Conservation (phyloP, 2,329 filamentous ascomycete species). For the Diplocarpon rosae region DNA sequence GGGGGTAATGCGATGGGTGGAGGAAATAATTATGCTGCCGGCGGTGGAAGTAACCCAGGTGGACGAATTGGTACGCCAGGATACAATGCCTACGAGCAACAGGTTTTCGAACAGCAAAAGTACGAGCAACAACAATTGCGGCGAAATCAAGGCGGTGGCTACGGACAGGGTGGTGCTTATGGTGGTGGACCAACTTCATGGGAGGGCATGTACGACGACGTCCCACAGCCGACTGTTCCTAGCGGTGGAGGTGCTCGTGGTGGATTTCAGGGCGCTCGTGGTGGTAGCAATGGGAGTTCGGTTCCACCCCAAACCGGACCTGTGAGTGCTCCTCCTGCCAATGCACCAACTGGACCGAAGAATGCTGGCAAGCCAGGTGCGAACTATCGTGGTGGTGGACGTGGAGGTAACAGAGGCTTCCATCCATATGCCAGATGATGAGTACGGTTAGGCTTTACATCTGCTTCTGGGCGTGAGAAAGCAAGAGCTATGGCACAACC, state of each 20-base stretch:
- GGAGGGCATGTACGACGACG: slow-evolving; percentile 98
- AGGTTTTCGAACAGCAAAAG: slow-evolving; percentile 68
- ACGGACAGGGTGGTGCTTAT: slow-evolving; percentile 28
- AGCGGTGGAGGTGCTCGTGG: slow-evolving; percentile 33
- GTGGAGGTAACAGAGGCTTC: slow-evolving; percentile 64
- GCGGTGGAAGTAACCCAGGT: slow-evolving; percentile 31
- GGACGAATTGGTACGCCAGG: slow-evolving; percentile 31
- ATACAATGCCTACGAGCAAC: slow-evolving; percentile 54
- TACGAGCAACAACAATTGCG: slow-evolving; percentile 57
- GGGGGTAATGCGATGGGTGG: slow-evolving; percentile 9
- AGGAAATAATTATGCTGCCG: slow-evolving; percentile 24
- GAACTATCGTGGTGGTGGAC: slow-evolving; percentile 85
- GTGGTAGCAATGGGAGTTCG: slow-evolving; percentile 24
- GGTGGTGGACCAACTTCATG: slow-evolving; percentile 69
- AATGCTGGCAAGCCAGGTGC: slow-evolving; percentile 86
- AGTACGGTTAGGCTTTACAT: slow-evolving; percentile 2
- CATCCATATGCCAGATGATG: slow-evolving; percentile 56
- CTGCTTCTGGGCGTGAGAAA: neutral
- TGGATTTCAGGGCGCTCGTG: slow-evolving; percentile 17
- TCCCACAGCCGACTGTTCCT: slow-evolving; percentile 63
- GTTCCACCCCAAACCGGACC: slow-evolving; percentile 26
- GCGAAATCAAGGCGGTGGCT: slow-evolving; percentile 32
- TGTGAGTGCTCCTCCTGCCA: slow-evolving; percentile 54
- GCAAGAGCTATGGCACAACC: slow-evolving; percentile 1
- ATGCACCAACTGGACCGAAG: slow-evolving; percentile 89